Evolutionary conservation across 2,329 filamentous ascomycete species (phyloP), one percentile per base, ranked within the genome.

Genomic region (Fusarium sp.): DNA sequence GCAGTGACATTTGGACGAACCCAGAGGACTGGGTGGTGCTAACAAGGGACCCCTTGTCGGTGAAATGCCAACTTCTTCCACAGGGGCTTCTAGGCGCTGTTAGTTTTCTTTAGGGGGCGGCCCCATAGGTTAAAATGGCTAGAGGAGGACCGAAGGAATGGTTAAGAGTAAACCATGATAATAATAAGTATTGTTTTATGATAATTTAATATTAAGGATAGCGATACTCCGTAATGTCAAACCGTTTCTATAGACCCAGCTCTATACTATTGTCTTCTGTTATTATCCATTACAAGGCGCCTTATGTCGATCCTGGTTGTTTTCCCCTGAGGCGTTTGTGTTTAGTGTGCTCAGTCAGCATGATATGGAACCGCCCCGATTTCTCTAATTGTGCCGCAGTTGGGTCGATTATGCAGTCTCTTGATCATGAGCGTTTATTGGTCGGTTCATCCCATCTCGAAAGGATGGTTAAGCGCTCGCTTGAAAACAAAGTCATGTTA

Each of bases 51-150:
- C 54, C 65, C 65, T 35, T 69, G 65, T 69, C 44, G 6, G 26
- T 12, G 47, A 24, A 57, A 44, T 38, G 29, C 21, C 55, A 44
- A 59, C 28, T 52, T 35, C 49, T 68, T 69, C 60, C 38, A 62
- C 66, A 41, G 41, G 24, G 60, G 18, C 35, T 66, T 69, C 66
- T 69, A 69, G 66, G 66, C 41, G 66, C 66, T 57, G 64, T 54
- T 44, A 60, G 31, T 8, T 54, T 24, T 12, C 26, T 23, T 49
- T 29, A 56, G 38, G 58, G 58, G 31, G n/a, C 20, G 31, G n/a
- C 20, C 35, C 43, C 24, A 26, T 59, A 24, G 10, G 29, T 31
- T 29, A 33, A 39, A 35, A 29, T 38, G 44, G 35, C 39, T 38
- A 59, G 54, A 57, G 24, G 35, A 35, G 55, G 56, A 33, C 54